Evolutionary conservation across 306 rosid genomes (phyloP), one percentile per base, ranked within the genome.

Genomic region (Prinsepia uniflora): DNA sequence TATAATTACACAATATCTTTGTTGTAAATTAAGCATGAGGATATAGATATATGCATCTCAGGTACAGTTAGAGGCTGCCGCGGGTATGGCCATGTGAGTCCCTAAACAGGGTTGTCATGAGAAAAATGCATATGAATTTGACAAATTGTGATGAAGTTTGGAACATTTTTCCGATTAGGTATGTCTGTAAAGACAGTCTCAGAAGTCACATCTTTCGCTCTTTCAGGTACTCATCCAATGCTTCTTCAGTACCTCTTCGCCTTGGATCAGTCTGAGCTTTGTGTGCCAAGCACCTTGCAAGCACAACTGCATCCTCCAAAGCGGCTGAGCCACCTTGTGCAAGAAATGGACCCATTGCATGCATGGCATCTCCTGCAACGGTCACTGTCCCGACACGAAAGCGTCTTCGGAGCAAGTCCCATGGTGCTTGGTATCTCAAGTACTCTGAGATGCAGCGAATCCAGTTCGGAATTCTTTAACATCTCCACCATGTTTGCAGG

Each of bases 241-340:
- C 75, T 45, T n/a, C 48, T 44, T 57, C 66, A 7, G 24, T 46
- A 24, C 18, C 46, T 60, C 36, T 46, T 36, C 8, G 19, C 2
- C 11, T 72, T 2, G 17, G 10, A 18, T 7, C 20, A 3, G 17
- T 18, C 30, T 4, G 14, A 34, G 17, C 13, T 0, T 11, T 60
- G 12, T n/a, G 47, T 13, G 59, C 59, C 12, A 72, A 36, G 68
- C 67, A 72, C 19, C 68, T 48, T 10, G 58, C 68, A 39, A 72
- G 67, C 5, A 59, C 75, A 13, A 71, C 45, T 41, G 75, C 75
- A 9, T 71, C 65, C 57, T 71, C 66, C 6, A 71, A 43, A 22
- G 67, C 20, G 58, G 75, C 75, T 11, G 75, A 17, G 43, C 75
- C 67, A 30, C 75, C 75, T 46, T 71, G 75, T 44, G 75, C 75